Evolutionary conservation across 768 basidiomycete species (phyloP), one percentile per base, ranked within the genome.

Genomic region (Pilatotrama ljubarskyi): DNA sequence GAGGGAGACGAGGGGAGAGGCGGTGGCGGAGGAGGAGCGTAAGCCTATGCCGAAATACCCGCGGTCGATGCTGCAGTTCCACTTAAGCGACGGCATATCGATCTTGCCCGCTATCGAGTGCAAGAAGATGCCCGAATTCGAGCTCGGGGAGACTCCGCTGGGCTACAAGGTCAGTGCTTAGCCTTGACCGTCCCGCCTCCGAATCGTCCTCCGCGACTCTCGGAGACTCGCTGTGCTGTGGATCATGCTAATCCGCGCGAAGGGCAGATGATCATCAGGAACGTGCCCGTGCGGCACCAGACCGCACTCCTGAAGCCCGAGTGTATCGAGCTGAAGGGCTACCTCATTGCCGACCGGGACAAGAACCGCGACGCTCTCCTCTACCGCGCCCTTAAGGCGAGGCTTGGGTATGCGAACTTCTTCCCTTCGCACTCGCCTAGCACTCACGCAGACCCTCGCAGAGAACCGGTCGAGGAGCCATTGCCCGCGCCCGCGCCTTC

Each of bases 21-120:
- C 84, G 61, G 75, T 79, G 42, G 86, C 84, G 40, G 76, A 83
- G 2, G 56, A 44, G 17, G 83, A 82, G 53, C 87, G 84, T 10
- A 90, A 88, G 0, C 87, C 88, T 0, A 80, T 93, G 51, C 93
- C 93, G 2, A 86, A 81, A 56, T 98, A 93, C 72, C 86, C 93
- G 3, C 76, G 93, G 52, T 82, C 85, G 29, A 93, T 92, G 86
- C 77, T 97, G 56, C 80, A 75, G 43, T 78, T 97, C 26, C 79
- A 86, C 64, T 72, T 97, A 51, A 87, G 84, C 52, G 95, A 98
- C 70, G 95, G 95, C n/a, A 70, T 76, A 14, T 81, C 77, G 2
- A 79, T 74, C 3, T 71, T 95, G 32, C 80, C 81, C 36, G 95
- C 90, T 2, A 85, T 95, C 62, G 95, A 98, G 69, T 93, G 87